Evolutionary conservation across 495 filamentous ascomycete species (phyloP), one percentile per base, ranked within the genome.

Genomic region (Xylona heveae): DNA sequence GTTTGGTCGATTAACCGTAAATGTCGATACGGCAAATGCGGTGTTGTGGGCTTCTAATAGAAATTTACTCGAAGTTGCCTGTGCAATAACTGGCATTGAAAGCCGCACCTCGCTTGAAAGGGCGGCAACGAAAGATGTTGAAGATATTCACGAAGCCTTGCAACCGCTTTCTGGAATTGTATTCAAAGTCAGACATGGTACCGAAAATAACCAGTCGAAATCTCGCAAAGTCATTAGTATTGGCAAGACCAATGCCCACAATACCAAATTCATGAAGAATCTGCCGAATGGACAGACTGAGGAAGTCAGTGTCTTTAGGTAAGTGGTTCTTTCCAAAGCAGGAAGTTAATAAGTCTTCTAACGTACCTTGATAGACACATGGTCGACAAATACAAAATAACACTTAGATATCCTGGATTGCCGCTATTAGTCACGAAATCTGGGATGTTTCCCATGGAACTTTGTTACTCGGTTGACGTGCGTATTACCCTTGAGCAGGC

Each of bases 21-120:
- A 37, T 17, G 35, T 37, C 5, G 35, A 37, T 12, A 37, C 35
- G 7, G 35, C 35, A 12, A 37, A 26, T n/a, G 31, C 35, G 13
- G 35, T 28, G 4, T 37, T 37, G 15, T 37, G 35, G 35, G 21
- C 28, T 8, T 28, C 35, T 0, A 19, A 18, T 12, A 22, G 23
- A 20, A 21, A 24, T 2, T 20, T 37, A 3, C 5, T 37, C 12
- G 28, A 37, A 0, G 9, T 33, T 7, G 26, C 13, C 6, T 19
- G 24, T 12, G 35, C 35, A 16, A 15, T 37, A 12, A 16, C 15
- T n/a, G 35, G 35, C n/a, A n/a, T 35, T 4, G n/a, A n/a, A n/a
- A n/a, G n/a, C n/a, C n/a, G n/a, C n/a, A n/a, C n/a, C n/a, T n/a
- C n/a, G n/a, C n/a, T n/a, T n/a, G n/a, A n/a, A n/a, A n/a, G n/a